phyloP scores from a whole-genome alignment of 495 filamentous ascomycete species.

The Lasiosphaeria ovina region DNA sequence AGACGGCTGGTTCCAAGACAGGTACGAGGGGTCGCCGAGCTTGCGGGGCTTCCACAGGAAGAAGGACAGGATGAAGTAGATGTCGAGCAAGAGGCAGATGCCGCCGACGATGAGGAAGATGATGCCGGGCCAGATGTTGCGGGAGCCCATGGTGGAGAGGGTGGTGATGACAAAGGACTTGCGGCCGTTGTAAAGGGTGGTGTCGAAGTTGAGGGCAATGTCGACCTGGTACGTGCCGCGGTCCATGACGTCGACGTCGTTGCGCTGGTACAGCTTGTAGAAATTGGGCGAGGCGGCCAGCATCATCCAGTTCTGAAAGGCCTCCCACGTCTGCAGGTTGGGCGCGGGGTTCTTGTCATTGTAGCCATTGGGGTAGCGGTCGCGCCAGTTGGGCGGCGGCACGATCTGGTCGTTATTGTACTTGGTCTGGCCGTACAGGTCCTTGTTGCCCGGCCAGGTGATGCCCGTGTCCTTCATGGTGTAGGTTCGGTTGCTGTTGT shows the following conservation, averaged over 20 bases:
- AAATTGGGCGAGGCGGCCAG: constrained; percentile 94
- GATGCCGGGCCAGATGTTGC: constrained; percentile 94
- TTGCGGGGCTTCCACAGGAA: constrained; percentile 86
- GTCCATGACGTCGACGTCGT: constrained; percentile 67
- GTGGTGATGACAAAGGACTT: constrained; percentile 93
- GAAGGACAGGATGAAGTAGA: constrained; percentile 84
- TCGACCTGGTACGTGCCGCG: constrained; percentile 62
- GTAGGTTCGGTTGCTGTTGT: constrained; percentile 48
- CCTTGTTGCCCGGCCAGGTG: constrained; percentile 79
- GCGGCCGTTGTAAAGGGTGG: constrained; percentile 80
- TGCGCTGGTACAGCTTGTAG: constrained; percentile 82
- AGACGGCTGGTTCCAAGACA: constrained; percentile 93
- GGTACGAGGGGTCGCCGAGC: constrained; percentile 95
- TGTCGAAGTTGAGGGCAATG: constrained; percentile 66
- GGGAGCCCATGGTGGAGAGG: constrained; percentile 89
- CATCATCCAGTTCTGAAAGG: constrained; percentile 98
- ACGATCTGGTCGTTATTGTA: constrained; percentile 61
- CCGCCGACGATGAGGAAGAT: constrained; percentile 93
- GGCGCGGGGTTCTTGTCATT: constrained; percentile 60
- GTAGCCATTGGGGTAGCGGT: constrained; percentile 65
- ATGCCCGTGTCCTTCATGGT: constrained; percentile 73
- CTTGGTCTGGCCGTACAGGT: constrained; percentile 65
- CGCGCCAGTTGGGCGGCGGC: constrained; percentile 83
- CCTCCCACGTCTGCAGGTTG: constrained; percentile 66
- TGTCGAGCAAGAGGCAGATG: constrained; percentile 83